Evolutionary conservation across 2,329 filamentous ascomycete species (phyloP), one percentile per base, ranked within the genome.

Genomic region (Penicillium sp.): DNA sequence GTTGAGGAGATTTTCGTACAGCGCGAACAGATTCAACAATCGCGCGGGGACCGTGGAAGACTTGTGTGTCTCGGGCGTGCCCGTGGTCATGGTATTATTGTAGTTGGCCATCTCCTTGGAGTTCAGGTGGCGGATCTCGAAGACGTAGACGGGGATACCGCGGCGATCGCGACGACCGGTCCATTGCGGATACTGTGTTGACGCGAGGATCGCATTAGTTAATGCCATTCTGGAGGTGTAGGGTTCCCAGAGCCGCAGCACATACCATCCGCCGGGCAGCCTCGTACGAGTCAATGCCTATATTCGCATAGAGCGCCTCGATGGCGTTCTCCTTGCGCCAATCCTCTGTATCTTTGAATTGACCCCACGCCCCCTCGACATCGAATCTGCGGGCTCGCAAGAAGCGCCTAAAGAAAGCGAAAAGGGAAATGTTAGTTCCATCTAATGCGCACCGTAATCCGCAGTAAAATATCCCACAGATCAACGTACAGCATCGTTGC

Each of bases 101-200:
- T 96, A 96, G 58, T 86, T 84, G 45, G 86, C 79, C 67, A 97
- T 88, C 37, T 89, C 89, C 79, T 96, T 96, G 73, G 84, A 85
- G 79, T 96, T 90, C 68, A 97, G 84, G 60, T 90, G 86, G 62
- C 86, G 86, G 74, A 97, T 91, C 77, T 96, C 91, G 77, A 90
- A 97, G 61, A 97, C 86, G 77, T 95, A 97, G 67, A 97, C 84
- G 7, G 94, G 94, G 63, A 96, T 96, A 66, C 94, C 94, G 67
- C 92, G 90, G 68, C 87, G 90, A 78, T 97, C 94, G 67, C 93
- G 87, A 65, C 92, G 90, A 57, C 94, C 94, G 20, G 91, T 96
- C 90, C 92, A 97, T 86, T 96, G 92, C 25, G 93, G 92, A 73
- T 96, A 96, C 90, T 93, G 70, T 51, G 55, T 5, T 12, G 17